Evolutionary conservation across 768 basidiomycete species (phyloP).

Genomic region (Ephemerocybe angulata): DNA sequence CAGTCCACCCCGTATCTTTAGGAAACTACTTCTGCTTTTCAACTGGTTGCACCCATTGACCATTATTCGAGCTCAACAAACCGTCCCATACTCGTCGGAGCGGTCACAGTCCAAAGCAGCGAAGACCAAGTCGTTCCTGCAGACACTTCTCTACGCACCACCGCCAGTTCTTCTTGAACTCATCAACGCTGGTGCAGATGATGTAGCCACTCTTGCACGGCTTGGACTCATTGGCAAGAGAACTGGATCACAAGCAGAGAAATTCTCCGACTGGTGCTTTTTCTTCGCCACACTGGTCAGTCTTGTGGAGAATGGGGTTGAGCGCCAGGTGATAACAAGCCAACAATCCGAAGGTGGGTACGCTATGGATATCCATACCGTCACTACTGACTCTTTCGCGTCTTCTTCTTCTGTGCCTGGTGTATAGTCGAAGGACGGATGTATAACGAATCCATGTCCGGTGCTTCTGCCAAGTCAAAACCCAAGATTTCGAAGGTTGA

Average conservation of each 20-base stretch:
- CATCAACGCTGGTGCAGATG: conserved; percentile 70
- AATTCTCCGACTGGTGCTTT: conserved; percentile 87
- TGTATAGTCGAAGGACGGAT: conserved; percentile 64
- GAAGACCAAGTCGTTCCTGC: conserved; percentile 67
- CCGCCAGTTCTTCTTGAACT: conserved; percentile 81
- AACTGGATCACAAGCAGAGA: conserved; percentile 64
- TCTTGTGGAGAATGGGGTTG: conserved; percentile 80
- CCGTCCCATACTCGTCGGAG: conserved; percentile 56
- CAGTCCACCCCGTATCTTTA: conserved; percentile 24
- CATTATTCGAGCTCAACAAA: conserved; percentile 65
- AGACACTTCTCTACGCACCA: conserved; percentile 72
- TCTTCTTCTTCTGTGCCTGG: conserved; percentile 2
- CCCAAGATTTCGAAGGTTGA: conserved; percentile 56
- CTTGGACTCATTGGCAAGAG: conserved; percentile 66
- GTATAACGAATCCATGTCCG: conserved; percentile 70
- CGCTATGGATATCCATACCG: neutral
- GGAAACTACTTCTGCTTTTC: conserved; percentile 78
- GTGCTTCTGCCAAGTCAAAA: conserved; percentile 66
- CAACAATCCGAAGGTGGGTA: conserved; percentile 58
- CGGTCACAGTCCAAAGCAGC: conserved; percentile 33
- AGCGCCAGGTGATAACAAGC: conserved; percentile 64
- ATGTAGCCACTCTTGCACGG: conserved; percentile 70
- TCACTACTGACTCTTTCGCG: neutral
- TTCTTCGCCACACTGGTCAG: conserved; percentile 73
- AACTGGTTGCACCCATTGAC: conserved; percentile 81